Evolutionary conservation across 106 monocot genomes (phyloP), one percentile per base, ranked within the genome.

Genomic region (Posidonia australis): DNA sequence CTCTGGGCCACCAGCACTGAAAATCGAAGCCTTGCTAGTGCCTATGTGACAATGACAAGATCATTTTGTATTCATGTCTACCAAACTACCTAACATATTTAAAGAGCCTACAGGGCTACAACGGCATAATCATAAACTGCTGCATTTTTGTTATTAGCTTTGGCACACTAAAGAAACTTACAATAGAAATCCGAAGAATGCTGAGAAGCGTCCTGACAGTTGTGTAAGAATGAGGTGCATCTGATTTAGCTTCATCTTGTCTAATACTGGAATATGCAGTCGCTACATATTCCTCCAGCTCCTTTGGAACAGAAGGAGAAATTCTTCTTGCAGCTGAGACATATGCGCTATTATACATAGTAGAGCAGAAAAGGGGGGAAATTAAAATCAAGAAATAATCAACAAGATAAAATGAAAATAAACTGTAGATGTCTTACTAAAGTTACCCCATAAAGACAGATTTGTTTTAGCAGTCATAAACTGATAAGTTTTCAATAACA

Each of bases 231-330:
- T 90, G 87, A 36, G 96, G 96, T 47, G 96, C 84, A 72, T 75
- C 90, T 67, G 96, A 90, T 70, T 90, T 90, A 23, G 96, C 90
- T 73, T 96, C 96, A 62, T 96, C 96, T 67, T 96, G 90, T 57
- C 96, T 83, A 69, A 96, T 90, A 71, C 96, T 96, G 28, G 90
- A 76, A 71, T 96, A 96, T 51, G 96, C 96, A 64, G 84, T 90
- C 28, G 90, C 82, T 61, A 96, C 84, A 72, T 96, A 96, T 72
- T 96, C 96, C 75, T 90, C 96, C 29, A 96, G 78, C 47, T 90
- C 96, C 66, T 70, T 76, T 62, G 96, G 96, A 22, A 96, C 82
- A 43, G 76, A 87, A 64, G 96, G 96, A 68, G 65, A 62, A 55
- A 71, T 51, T 81, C 84, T 82, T 71, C 96, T 75, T 51, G 96